Percentiles rank a stretch among this genome's conserved stretches.
Evolutionary conservation across 164 flowering plant genomes (phyloP).

Genomic region (Tetracentron sinense): DNA sequence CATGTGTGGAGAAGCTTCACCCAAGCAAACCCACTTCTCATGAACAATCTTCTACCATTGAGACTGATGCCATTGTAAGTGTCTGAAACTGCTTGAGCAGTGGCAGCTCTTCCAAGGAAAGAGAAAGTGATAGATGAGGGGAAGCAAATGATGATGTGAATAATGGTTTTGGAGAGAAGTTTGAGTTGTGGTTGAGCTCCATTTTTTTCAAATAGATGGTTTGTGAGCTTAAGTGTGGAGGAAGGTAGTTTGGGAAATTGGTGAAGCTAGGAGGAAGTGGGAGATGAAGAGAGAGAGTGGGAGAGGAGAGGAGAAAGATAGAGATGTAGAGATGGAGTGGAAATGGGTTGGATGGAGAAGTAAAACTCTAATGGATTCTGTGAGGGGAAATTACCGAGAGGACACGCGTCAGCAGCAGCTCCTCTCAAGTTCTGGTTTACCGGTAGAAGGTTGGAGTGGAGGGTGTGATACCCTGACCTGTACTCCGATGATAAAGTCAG

Average conservation of each 20-base stretch:
- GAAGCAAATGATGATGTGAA: constrained; percentile 29
- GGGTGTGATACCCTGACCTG: too few relatives aligned
- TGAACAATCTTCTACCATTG: constrained; percentile 21
- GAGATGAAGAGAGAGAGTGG: constrained; percentile 33
- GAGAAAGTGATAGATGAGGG: constrained; percentile 37
- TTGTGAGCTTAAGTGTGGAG: constrained; percentile 15
- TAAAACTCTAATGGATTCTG: constrained; percentile 35
- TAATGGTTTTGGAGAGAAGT: constrained; percentile 26
- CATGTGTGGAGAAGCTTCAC: constrained; percentile 39
- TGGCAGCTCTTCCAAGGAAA: constrained; percentile 37
- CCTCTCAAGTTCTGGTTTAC: too few relatives aligned
- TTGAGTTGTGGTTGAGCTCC: constrained; percentile 17
- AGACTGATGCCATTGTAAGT: constrained; percentile 31
- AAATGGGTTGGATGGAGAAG: constrained; percentile 34
- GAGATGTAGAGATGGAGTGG: constrained; percentile 35
- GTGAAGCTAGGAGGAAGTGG: constrained; percentile 31
- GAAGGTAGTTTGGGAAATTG: constrained; percentile 21
- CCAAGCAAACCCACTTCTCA: constrained; percentile 31
- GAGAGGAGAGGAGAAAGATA: constrained; percentile 38
- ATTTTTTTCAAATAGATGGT: constrained; percentile 16
- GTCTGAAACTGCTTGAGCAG: constrained; percentile 34
- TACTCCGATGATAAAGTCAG: too few relatives aligned
- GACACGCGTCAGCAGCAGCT: too few relatives aligned
- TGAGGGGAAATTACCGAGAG: too few relatives aligned
- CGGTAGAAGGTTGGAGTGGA: too few relatives aligned